These are phyloP conservation scores for Sistotremastrum niveocremeum DNA, from an alignment of 768 basidiomycete species.

Conservation along the genomic window DNA sequence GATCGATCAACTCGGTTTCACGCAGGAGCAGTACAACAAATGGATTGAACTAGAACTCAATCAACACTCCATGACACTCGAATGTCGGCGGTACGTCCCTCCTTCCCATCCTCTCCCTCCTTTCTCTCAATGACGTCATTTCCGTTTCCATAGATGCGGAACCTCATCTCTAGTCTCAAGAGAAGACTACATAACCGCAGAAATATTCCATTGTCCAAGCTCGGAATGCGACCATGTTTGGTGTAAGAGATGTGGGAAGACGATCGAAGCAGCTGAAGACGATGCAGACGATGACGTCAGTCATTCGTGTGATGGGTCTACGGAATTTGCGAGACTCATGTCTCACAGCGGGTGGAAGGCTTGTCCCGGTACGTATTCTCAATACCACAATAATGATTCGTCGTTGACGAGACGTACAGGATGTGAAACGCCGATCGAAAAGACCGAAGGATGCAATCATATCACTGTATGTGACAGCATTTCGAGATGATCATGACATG, in stretches of 20 bases:
- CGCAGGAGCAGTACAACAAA: conserved; percentile 24
- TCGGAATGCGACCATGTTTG: conserved; percentile 35
- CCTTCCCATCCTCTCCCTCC: background rate
- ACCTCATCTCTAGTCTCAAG: conserved; percentile 37
- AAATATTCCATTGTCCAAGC: conserved; percentile 36
- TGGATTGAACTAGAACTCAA: conserved; percentile 36
- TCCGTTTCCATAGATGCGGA: conserved; percentile 33
- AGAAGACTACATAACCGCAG: conserved; percentile 26
- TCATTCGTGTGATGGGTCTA: conserved; percentile 47
- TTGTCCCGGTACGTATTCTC: conserved; percentile 36
- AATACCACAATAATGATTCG: background rate
- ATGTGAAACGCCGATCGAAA: conserved; percentile 24
- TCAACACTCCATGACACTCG: conserved; percentile 27
- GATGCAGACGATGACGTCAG: conserved; percentile 19
- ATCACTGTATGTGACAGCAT: conserved; percentile 18
- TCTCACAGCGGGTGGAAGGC: conserved; percentile 44
- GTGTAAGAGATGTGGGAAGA: conserved; percentile 48
- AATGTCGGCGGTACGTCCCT: conserved; percentile 35
- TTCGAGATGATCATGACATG: background rate
- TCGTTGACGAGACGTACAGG: conserved; percentile 13
- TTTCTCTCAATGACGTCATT: background rate
- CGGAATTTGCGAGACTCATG: conserved; percentile 41
- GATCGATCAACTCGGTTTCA: conserved; percentile 33
- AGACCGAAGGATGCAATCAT: conserved; percentile 22
- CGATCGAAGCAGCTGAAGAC: conserved; percentile 13